Base-by-base conservation (phyloP, 2,329 filamentous ascomycete genomes). In the Sporothrix mexicana region DNA sequence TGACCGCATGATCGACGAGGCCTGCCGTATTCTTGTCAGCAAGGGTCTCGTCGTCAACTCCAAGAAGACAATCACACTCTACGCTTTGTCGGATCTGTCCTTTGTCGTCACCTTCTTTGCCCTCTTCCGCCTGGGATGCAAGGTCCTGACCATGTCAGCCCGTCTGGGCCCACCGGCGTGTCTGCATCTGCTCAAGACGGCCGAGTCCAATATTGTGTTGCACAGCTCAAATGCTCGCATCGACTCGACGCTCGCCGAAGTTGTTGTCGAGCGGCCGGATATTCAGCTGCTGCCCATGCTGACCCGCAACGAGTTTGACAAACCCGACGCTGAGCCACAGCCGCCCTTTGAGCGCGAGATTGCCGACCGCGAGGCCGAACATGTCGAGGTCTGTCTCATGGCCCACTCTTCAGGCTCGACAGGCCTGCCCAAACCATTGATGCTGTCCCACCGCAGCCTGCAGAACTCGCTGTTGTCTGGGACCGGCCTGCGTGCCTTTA, bases 361-460 rank as follows among this genome's bases (percentile, higher is more conserved):
- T 23, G 72, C 70, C 30, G 76, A 78, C 61, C 74, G 74, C 74
- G 30, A 80, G 77, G 67, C 74, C 49, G 74, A 82, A 75, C 76
- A 79, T 53, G 20, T 76, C 69, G 80, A 80, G 66, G 75, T 80
- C 0, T 81, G 81, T 0, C 75, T 85, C 45, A 84, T 85, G 41
- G 79, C 83, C 55, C 85, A 86, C 74, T 86, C 84, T 0, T 85
- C 84, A 0, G 85, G 85, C 0, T 85, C 84, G 1, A 86, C 84
- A 0, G 84, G 84, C 0, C 80, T 82, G 3, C 84, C 84, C 0
- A 85, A 85, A 73, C 83, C 84, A 3, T 77, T 85, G 1, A 78
- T 81, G 15, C 79, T 84, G 47, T 83, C 82, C 1, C 83, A 85
- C 70, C 78, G 79, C 49, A 80, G 79, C 4, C 69, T 84, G 25